Evolutionary conservation across 129 eudicot genomes (phyloP), one percentile per base, ranked within the genome.

Genomic region (Pseudognaphalium luteoalbum): DNA sequence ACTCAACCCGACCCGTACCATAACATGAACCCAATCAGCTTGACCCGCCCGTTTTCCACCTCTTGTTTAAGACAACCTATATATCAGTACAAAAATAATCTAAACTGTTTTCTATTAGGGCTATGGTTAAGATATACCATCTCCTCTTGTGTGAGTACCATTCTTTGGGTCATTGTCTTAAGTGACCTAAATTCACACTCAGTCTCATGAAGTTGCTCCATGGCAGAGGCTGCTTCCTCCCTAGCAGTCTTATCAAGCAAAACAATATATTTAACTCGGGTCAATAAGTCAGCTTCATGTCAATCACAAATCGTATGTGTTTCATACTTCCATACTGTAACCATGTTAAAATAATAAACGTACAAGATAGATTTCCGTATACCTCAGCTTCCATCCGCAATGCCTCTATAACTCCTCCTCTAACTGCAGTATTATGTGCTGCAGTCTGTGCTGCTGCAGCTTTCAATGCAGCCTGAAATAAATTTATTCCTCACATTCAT

Each of bases 361-460:
- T 47, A 69, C 70, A 77, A 74, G 68, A 64, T 74, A 84, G 74
- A 81, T 34, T 60, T 62, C 52, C 51, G 61, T 68, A 76, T 85
- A 89, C 97, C 96, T 91, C 97, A 42, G 88, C 87, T 85, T 88
- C 91, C 82, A 68, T 66, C 76, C 85, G 81, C 52, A 91, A 91
- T 60, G 88, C 89, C 33, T 77, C 85, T n/a, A 91, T 71, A 67
- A 81, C 90, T 72, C 82, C 97, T 33, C 85, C 78, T 60, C 70
- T 82, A 66, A 88, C 87, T 65, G 90, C 92, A 66, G 78, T 77
- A 44, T 82, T 87, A 72, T 87, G 84, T 66, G 86, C 71, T 69
- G 86, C 72, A 64, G 19, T 72, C 63, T 79, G 57, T 51, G 76
- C 72, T 33, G 72, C 72, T 79, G 78, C 93, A 80, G 79, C 85